Evolutionary conservation across 1,139 yeast species (phyloP), one percentile per base, ranked within the genome.

Genomic region (Taphrina pruni): DNA sequence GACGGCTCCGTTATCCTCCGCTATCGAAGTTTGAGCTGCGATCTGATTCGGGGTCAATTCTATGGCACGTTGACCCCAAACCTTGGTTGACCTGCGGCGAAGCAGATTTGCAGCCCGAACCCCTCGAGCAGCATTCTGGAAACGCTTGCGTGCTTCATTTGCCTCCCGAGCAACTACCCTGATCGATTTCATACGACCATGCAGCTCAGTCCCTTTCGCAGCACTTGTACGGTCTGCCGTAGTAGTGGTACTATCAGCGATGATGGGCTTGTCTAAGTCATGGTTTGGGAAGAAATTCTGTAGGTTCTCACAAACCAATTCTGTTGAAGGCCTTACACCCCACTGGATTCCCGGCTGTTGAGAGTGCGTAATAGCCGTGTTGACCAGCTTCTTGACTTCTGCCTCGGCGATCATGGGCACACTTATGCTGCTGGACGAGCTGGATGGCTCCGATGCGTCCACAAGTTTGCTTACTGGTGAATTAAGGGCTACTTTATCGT

Each of bases 21-120:
- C 12, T 1, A 35, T 12, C 35, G 41, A 7, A 35, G 41, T 7
- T 20, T 17, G 41, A 8, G 41, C 17, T 9, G 7, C 14, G 11
- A 55, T 21, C 70, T 88, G 88, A 43, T 84, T 85, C 0, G 95
- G 87, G 0, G 95, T 92, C 65, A 95, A 95, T 79, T 95, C 99
- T 41, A 92, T 88, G 17, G 91, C 96, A 73, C 85, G 88, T 72
- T 91, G 93, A 12, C 99, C 99, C 99, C 99, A 95, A 88, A 95
- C 86, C 79, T 94, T 94, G 1, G 99, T 95, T 75, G 95, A 91
- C 68, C 87, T 85, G 70, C 70, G 66, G n/a, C 66, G 70, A 32
- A 70, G 69, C 60, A 56, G 52, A 57, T 57, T 62, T 60, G 68
- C 58, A 36, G 72, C 70, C 50, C 69, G 70, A 69, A 65, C 70